Conservation (phyloP, 176 grass and related monocot genomes). For the Urochloa ruziziensis region DNA sequence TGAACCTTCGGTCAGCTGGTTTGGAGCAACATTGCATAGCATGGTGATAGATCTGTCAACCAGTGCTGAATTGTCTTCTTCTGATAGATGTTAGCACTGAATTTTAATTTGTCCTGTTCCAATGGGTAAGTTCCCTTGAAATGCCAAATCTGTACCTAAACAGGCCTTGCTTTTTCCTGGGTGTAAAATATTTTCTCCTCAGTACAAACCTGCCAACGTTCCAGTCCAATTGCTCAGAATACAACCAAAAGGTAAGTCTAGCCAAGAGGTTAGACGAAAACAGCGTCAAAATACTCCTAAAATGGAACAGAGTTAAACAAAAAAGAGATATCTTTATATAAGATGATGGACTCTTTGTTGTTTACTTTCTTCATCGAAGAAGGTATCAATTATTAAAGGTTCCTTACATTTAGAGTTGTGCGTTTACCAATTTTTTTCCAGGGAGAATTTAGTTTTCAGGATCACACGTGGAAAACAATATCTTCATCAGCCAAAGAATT, state of each 20-base stretch:
- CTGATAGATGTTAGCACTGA: background rate
- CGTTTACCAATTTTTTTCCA: slow-evolving; percentile 6
- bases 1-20: background rate
- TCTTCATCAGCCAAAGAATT: slow-evolving; percentile 64
- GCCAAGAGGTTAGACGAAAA: background rate
- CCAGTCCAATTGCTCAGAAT: background rate
- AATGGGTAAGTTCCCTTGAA: background rate
- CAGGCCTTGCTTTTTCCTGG: background rate
- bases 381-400: too few relatives aligned
- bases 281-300: background rate
- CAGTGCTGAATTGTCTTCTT: slow-evolving; percentile 1
- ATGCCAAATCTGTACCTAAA: slow-evolving; percentile 10
- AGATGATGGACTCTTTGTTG: background rate
- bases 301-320: background rate
- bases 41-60: background rate
- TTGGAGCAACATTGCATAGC: background rate
- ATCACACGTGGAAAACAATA: slow-evolving; percentile 66
- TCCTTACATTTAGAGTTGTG: too few relatives aligned
- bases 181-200: background rate
- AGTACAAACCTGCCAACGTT: background rate
- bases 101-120: slow-evolving; percentile 15
- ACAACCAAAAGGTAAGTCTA: background rate
- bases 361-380: too few relatives aligned
- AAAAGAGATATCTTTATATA: background rate
- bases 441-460: slow-evolving; percentile 71